Evolutionary conservation across 768 basidiomycete species (phyloP).

Genomic region (Pleurotus platypus): DNA sequence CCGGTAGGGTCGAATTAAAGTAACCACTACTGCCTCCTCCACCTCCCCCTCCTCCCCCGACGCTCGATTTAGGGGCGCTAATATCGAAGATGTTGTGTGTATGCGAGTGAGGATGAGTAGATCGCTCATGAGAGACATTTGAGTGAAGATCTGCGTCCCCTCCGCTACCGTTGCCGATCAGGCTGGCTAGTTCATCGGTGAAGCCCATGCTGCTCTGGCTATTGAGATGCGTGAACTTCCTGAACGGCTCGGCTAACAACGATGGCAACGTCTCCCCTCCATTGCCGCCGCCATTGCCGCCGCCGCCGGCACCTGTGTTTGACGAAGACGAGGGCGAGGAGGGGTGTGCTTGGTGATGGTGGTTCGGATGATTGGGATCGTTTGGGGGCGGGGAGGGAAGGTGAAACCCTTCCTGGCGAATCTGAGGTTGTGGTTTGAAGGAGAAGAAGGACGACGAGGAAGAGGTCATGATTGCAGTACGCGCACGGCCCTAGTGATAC

Average conservation of each 20-base stretch:
- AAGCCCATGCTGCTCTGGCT: slow-evolving; percentile 46
- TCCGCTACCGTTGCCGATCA: slow-evolving; percentile 38
- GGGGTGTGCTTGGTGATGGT: slow-evolving; percentile 25
- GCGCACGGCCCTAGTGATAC: neutral
- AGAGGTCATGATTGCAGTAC: slow-evolving; percentile 28
- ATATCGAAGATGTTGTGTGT: slow-evolving; percentile 65
- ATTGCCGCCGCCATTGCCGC: no score
- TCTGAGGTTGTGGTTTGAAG: slow-evolving; percentile 48
- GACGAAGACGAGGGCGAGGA: no score
- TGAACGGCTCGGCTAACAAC: slow-evolving; percentile 52
- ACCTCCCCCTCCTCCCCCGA: slow-evolving; percentile 10
- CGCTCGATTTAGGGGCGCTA: slow-evolving; percentile 30
- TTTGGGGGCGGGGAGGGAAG: slow-evolving; percentile 42
- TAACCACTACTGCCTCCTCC: slow-evolving; percentile 21
- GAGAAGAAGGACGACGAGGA: slow-evolving; percentile 27
- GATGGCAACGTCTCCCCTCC: no score
- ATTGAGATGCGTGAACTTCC: slow-evolving; percentile 38
- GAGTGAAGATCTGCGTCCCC: slow-evolving; percentile 10
- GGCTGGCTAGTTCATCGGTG: slow-evolving; percentile 62
- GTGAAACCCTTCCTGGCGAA: slow-evolving; percentile 77
- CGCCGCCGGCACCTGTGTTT: no score
- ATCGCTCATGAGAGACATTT: slow-evolving; percentile 16
- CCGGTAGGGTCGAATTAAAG: slow-evolving; percentile 49
- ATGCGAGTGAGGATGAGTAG: slow-evolving; percentile 18
- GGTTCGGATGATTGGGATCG: slow-evolving; percentile 13